phyloP scores from a whole-genome alignment of 305 asterid species.

The Monarda citriodora region DNA sequence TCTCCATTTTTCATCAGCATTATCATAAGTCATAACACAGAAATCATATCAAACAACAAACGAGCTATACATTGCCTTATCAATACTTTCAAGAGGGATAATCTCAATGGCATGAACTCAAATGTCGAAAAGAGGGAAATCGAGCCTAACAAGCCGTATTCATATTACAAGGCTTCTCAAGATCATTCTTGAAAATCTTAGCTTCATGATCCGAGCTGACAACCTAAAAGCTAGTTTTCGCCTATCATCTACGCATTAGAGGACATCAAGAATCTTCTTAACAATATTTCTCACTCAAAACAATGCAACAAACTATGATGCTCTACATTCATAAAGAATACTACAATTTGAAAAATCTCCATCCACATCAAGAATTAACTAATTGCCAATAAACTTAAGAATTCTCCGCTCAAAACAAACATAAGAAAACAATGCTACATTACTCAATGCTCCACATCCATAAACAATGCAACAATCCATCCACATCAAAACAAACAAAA shows the following conservation, averaged over 20 bases:
- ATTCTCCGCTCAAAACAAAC: neutral
- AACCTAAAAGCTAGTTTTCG: neutral
- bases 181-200: neutral
- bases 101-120: neutral
- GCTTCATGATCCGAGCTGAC: slow-evolving; percentile 3
- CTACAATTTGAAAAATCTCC: neutral
- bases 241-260: neutral
- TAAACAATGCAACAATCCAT: slow-evolving; percentile 2
- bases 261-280: neutral
- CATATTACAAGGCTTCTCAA: neutral
- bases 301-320: neutral
- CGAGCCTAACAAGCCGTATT: neutral
- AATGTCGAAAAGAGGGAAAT: neutral
- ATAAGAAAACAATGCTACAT: neutral
- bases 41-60: neutral
- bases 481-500: neutral
- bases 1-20: neutral
- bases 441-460: neutral
- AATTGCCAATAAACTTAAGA: neutral
- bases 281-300: neutral
- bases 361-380: slow-evolving; percentile 2
- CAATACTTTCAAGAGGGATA: neutral
- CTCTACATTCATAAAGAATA: neutral
- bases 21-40: slow-evolving; percentile 4
- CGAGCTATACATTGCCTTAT: neutral